Base-by-base conservation (phyloP, 805 yeast genomes). In the Hanseniaspora nectarophila region DNA sequence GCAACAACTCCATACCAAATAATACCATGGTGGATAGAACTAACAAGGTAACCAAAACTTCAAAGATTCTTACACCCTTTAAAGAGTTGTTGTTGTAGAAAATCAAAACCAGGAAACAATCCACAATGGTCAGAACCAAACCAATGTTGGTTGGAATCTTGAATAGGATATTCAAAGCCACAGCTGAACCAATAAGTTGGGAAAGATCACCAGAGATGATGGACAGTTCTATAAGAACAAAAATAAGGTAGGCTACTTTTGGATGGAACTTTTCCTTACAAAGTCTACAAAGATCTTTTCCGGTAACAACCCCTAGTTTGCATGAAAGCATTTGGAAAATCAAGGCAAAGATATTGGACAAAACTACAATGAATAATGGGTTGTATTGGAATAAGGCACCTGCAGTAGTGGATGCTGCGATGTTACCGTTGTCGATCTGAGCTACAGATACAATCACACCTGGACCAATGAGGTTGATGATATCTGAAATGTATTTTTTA, bases 151-250 rank as follows among this genome's bases (percentile, higher is more conserved):
- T 69, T 0, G 97, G 97, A 7, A 92, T 70, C 2, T 77, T 74
- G 63, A 89, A 79, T 40, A 92, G 68, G 53, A 90, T 86, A 59
- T 92, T 87, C 54, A 90, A 73, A 0, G 97, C 82, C 54, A 90
- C 87, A 3, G 97, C 97, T 3, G 96, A 86, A n/a, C 98, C 98
- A 24, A 92, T 90, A 33, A 90, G 95, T 64, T 90, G 97, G 1
- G 98, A 97, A 57, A 92, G 75, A 68, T 90, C 98, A 0, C 97
- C 90, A 2, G 97, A 96, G 40, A 90, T 80, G 54, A 90, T 90
- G 20, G 97, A 95, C 18, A 82, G 68, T 61, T 90, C 97, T 0
- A 97, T 94, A 56, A 89, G 73, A 2, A 80, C 63, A 64, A 90
- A 89, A 23, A 88, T 67, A 29, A 74, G 60, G 34, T 45, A 34